A percentile compares a stretch with the other conserved stretches of the same genome.
These are phyloP conservation scores for Thalassiosira hispida DNA, from an alignment of 352 stramenopile genomes.

Conservation along the genomic window DNA sequence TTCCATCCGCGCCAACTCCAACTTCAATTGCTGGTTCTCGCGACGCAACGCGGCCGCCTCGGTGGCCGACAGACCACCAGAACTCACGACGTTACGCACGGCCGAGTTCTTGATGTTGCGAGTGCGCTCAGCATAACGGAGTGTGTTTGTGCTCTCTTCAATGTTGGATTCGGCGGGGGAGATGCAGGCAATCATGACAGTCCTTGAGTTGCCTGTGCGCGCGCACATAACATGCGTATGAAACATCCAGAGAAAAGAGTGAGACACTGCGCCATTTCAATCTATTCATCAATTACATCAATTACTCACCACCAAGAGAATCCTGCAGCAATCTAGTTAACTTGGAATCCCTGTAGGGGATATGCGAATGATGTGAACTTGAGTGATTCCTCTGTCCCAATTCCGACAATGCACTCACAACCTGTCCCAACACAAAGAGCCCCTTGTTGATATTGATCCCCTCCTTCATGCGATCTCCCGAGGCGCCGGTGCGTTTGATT, in stretches of 20 bases:
- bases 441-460: slow-evolving; percentile 96
- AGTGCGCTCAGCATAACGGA: slow-evolving; percentile 89
- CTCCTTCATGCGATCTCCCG: slow-evolving; percentile 91
- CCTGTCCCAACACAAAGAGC: slow-evolving; percentile 93
- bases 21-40: slow-evolving; percentile 79
- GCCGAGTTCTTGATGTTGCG: slow-evolving; percentile 82
- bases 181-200: slow-evolving; percentile 94
- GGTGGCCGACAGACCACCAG: slow-evolving; percentile 56
- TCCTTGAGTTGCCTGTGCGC: slow-evolving; percentile 85
- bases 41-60: slow-evolving; percentile 73
- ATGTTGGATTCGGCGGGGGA: slow-evolving; percentile 91
- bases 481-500: slow-evolving; percentile 88
- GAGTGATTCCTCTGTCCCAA: slow-evolving; percentile 82
- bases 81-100: slow-evolving; percentile 64
- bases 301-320: slow-evolving; percentile 37
- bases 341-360: slow-evolving; percentile 83
- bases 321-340: slow-evolving; percentile 74
- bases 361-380: slow-evolving; percentile 30
- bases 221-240: background rate
- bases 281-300: too few relatives aligned
- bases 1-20: slow-evolving; percentile 71
- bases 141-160: slow-evolving; percentile 92
- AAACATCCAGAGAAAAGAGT: slow-evolving; percentile 1
- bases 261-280: too few relatives aligned
- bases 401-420: slow-evolving; percentile 93